Evolutionary conservation across 257 asterid species (phyloP).

Genomic region (Fraxinus americana): DNA sequence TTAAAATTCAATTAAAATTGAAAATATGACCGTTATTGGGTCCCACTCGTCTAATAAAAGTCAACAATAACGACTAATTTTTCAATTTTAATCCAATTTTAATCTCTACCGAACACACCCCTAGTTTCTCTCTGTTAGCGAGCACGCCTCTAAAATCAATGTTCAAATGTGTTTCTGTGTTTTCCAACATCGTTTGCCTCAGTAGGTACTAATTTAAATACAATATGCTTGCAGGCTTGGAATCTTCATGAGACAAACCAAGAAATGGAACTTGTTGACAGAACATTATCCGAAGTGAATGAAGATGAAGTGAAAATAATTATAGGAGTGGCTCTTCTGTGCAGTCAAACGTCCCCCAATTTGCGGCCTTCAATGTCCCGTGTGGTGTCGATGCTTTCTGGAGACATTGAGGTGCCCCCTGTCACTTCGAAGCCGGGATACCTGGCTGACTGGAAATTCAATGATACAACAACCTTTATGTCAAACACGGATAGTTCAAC

Average conservation of each 20-base stretch:
- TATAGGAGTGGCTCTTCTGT: constrained; percentile 56
- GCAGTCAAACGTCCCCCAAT: constrained; percentile 67
- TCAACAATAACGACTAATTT: too few relatives aligned
- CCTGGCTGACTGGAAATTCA: constrained; percentile 60
- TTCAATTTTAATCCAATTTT: too few relatives aligned
- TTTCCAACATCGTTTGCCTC: not conserved
- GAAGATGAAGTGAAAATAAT: constrained; percentile 46
- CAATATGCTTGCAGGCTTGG: constrained; percentile 43
- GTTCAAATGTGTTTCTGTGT: not conserved
- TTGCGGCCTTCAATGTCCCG: constrained; percentile 68
- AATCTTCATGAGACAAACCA: constrained; percentile 42
- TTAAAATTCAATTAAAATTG: too few relatives aligned
- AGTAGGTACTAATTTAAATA: not conserved
- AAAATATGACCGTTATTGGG: too few relatives aligned
- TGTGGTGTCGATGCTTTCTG: constrained; percentile 67
- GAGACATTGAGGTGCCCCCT: constrained; percentile 54
- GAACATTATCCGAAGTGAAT: constrained; percentile 34
- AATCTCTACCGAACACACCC: too few relatives aligned
- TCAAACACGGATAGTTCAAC: constrained; percentile 6
- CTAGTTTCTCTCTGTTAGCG: too few relatives aligned
- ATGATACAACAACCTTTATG: constrained; percentile 40
- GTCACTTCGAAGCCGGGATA: constrained; percentile 59
- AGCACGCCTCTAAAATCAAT: too few relatives aligned
- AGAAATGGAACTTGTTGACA: constrained; percentile 52
- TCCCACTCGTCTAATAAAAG: too few relatives aligned